Evolutionary conservation across 805 yeast genomes (phyloP).

Genomic region (Cyberlindnera americana): DNA sequence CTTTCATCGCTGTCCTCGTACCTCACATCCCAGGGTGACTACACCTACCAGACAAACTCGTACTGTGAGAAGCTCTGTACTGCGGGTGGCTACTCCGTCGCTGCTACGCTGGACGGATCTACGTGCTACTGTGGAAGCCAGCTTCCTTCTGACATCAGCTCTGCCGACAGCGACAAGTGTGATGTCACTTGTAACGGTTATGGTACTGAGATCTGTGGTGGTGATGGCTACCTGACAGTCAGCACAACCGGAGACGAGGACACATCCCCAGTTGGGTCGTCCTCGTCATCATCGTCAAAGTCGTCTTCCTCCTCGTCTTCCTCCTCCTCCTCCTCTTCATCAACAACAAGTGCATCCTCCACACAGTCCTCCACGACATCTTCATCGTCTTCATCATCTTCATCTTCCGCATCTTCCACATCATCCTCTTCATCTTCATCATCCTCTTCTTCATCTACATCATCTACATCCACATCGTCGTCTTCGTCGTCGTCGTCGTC

Average conservation of each 20-base stretch:
- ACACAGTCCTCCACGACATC: constrained; percentile 10
- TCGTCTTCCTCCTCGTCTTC: constrained; percentile 8
- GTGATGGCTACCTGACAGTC: constrained; percentile 44
- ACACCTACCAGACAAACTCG: constrained; percentile 55
- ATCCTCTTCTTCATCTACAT: constrained; percentile 11
- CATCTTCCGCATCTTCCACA: constrained; percentile 10
- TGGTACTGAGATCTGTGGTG: constrained; percentile 62
- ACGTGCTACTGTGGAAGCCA: constrained; percentile 66
- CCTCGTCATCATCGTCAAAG: constrained; percentile 11
- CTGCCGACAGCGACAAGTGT: constrained; percentile 37
- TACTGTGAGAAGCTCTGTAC: constrained; percentile 54
- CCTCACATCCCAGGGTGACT: constrained; percentile 40
- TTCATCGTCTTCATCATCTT: constrained; percentile 2
- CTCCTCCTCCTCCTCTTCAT: too few species aligned
- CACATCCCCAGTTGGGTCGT: constrained; percentile 16
- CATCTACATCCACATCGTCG: constrained; percentile 1
- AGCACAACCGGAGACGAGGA: constrained; percentile 33
- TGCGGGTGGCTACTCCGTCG: constrained; percentile 38
- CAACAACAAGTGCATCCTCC: too few species aligned
- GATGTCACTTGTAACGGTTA: constrained; percentile 55
- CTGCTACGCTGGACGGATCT: constrained; percentile 51
- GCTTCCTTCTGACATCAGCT: constrained; percentile 31
- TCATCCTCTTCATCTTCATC: constrained; percentile 15
- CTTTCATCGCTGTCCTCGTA: constrained; percentile 24
- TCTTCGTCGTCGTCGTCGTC: constrained; percentile 8